Conservation (phyloP, 2,329 filamentous ascomycete species). For the Thyridium curvatum region DNA sequence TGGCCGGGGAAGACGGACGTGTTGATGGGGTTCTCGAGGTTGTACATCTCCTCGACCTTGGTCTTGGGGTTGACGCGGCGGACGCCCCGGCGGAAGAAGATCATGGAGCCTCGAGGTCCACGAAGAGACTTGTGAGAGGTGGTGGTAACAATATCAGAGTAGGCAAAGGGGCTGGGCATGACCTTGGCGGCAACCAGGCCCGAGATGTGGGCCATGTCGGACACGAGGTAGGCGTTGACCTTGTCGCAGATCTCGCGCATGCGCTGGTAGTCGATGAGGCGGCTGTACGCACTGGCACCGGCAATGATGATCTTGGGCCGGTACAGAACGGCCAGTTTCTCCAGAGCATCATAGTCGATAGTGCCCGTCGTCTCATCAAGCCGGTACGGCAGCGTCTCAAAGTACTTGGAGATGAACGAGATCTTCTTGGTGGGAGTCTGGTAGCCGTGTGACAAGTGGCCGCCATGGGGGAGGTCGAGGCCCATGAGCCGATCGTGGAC, state of each 20-base stretch:
- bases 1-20: conserved; percentile 95
- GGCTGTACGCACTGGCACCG: conserved; percentile 91
- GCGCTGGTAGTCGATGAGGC: conserved; percentile 88
- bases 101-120: conserved; percentile 92
- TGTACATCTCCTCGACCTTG: conserved; percentile 78
- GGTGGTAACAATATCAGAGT: conserved; percentile 92
- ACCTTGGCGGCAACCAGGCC: conserved; percentile 89
- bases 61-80: conserved; percentile 77
- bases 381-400: conserved; percentile 94
- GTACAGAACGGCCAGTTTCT: conserved; percentile 82
- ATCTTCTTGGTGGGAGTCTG: conserved; percentile 93
- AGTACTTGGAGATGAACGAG: conserved; percentile 98
- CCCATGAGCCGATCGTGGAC: conserved; percentile 96
- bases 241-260: conserved; percentile 91
- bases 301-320: conserved; percentile 93
- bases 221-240: conserved; percentile 84
- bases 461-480: conserved; percentile 91
- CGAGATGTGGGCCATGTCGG: conserved; percentile 97
- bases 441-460: conserved; percentile 94
- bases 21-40: conserved; percentile 92
- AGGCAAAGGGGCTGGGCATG: conserved; percentile 80
- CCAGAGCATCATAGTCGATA: conserved; percentile 91
- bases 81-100: conserved; percentile 95
- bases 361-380: conserved; percentile 84
- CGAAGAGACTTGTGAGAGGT: conserved; percentile 97